Evolutionary conservation across 2,329 filamentous ascomycete species (phyloP), one percentile per base, ranked within the genome.

Genomic region (Clarireedia homoeocarpa): DNA sequence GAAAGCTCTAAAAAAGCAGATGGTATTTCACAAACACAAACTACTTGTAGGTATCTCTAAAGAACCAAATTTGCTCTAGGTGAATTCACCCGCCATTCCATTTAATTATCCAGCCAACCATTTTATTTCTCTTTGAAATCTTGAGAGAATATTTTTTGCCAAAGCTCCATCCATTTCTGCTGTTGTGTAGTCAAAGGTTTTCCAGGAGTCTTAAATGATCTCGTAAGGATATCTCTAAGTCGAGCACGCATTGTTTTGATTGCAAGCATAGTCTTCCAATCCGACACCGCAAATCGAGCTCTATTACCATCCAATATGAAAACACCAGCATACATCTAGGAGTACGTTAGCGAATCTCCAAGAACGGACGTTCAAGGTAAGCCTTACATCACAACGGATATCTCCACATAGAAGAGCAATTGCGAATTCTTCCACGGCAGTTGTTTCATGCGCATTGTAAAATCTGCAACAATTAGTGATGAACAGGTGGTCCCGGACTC

Each of bases 261-360:
- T n/a, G 87, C 91, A 38, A 96, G 81, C 78, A 94, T 85, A 0
- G 86, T 86, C 72, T 91, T 95, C 91, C 92, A 97, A 68, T 95
- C 88, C 4, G 84, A 80, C 0, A 95, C 80, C 23, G 86, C 82
- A 69, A 97, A 96, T 49, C 89, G 82, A 49, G 92, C 81, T 30
- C 91, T 81, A 69, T 96, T 95, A 46, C 89, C 88, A 68, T 96
- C 94, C 46, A 99, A 79, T 20, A 90, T 80, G 42, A 96, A 79
- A 2, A 96, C 86, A 14, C 94, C 94, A 0, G 91, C 83, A 68
- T 89, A 95, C 75, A 96, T 82, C 80, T 92, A 51, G 1, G 23
- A 23, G 17, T n/a, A 6, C 17, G 20, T 54, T 47, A 69, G 54
- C 34, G 5, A 20, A 12, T 50, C 48, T 67, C 50, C 30, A 36